phyloP scores from a whole-genome alignment of 1,139 yeast species.

The Kodamaea derodonti region DNA sequence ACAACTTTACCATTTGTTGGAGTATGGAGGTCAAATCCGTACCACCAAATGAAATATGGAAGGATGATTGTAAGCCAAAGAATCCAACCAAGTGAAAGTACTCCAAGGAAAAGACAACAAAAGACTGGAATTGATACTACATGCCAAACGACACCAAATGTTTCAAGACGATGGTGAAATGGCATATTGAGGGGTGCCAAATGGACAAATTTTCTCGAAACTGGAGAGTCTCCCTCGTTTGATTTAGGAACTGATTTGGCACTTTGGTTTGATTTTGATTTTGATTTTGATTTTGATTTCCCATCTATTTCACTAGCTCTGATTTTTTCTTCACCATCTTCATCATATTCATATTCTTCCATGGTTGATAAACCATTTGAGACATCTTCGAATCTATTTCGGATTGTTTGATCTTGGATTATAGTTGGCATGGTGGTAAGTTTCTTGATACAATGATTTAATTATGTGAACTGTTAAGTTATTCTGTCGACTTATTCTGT shows the following conservation, averaged over 20 bases:
- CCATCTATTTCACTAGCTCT: no score
- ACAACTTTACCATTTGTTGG: slow-evolving; percentile 72
- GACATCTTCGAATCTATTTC: slow-evolving; percentile 1
- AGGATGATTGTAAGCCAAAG: slow-evolving; percentile 62
- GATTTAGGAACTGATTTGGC: no score
- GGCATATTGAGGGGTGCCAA: slow-evolving; percentile 58
- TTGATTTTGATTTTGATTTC: no score
- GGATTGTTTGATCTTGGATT: slow-evolving; percentile 1
- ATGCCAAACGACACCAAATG: slow-evolving; percentile 73
- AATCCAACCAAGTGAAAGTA: slow-evolving; percentile 61
- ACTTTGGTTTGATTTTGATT: no score
- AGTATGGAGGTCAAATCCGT: slow-evolving; percentile 53
- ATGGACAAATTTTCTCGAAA: slow-evolving; percentile 17
- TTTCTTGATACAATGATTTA: no score
- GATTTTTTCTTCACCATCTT: no score
- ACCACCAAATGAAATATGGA: slow-evolving; percentile 61
- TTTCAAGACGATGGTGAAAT: slow-evolving; percentile 57
- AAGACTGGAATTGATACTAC: slow-evolving; percentile 66
- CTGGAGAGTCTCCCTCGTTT: no score
- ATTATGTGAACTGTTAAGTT: no score
- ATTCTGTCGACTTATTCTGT: no score
- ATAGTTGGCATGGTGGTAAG: not conserved
- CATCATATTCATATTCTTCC: no score
- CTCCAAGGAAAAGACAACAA: slow-evolving; percentile 46
- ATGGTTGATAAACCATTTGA: no score